Conservation (phyloP, 2,329 filamentous ascomycete genomes). For the Amauroascus verrucosus region DNA sequence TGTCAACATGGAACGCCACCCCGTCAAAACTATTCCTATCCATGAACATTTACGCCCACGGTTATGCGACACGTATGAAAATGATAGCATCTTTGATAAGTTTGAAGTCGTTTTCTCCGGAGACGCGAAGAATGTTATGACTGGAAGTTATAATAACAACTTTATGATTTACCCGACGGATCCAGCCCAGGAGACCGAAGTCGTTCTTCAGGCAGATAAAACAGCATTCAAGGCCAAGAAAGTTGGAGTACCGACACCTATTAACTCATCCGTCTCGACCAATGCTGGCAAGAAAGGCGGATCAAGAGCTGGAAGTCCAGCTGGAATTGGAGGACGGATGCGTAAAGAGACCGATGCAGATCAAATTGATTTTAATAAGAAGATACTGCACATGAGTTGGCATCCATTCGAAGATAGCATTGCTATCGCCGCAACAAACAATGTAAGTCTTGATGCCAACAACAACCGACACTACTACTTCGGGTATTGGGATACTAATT, state of each 20-base stretch:
- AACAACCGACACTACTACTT: neutral
- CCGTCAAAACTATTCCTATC: slow-evolving; percentile 96
- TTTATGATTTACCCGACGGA: slow-evolving; percentile 99
- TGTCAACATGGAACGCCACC: slow-evolving; percentile 96
- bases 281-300: slow-evolving; percentile 76
- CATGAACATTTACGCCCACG: slow-evolving; percentile 92
- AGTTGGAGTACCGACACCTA: slow-evolving; percentile 92
- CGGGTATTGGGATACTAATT: slow-evolving; percentile 14
- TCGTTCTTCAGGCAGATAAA: slow-evolving; percentile 95
- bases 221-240: slow-evolving; percentile 99
- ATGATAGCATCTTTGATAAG: slow-evolving; percentile 99
- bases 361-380: slow-evolving; percentile 99
- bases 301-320: slow-evolving; percentile 80
- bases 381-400: slow-evolving; percentile 99
- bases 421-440: slow-evolving; percentile 97
- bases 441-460: slow-evolving; percentile 54
- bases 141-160: slow-evolving; percentile 99
- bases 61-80: slow-evolving; percentile 96
- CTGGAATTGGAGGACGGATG: slow-evolving; percentile 84
- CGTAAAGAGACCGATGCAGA: slow-evolving; percentile 98
- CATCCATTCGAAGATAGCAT: slow-evolving; percentile 99
- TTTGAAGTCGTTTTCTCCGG: slow-evolving; percentile 99
- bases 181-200: slow-evolving; percentile 89
- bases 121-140: slow-evolving; percentile 98
- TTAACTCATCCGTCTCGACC: slow-evolving; percentile 61